These are phyloP conservation scores for Trifolium fragiferum DNA, from an alignment of 306 rosid genomes.

Conservation along the genomic window DNA sequence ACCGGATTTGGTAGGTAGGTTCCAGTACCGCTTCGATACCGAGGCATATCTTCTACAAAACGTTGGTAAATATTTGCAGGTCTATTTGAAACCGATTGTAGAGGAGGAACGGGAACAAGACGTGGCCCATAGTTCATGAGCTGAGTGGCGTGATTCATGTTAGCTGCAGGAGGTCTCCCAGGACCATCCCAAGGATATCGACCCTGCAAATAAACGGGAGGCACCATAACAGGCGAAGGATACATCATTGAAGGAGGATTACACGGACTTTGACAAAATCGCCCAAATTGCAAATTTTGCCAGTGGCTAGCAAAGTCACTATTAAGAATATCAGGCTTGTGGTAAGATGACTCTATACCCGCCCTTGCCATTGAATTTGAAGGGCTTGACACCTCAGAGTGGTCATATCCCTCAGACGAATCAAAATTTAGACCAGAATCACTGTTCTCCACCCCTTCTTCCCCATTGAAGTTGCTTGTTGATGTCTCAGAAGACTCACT, in stretches of 20 bases:
- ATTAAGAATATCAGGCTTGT: slow-evolving; percentile 78
- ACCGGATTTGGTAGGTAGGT: slow-evolving; percentile 97
- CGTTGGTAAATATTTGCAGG: slow-evolving; percentile 73
- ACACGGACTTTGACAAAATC: slow-evolving; percentile 68
- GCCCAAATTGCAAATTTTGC: slow-evolving; percentile 82
- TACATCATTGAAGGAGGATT: slow-evolving; percentile 57
- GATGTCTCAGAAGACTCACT: slow-evolving; percentile 68
- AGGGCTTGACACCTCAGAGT: slow-evolving; percentile 59
- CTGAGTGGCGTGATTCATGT: slow-evolving; percentile 60
- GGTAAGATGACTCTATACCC: slow-evolving; percentile 56
- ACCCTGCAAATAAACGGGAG: slow-evolving; percentile 87
- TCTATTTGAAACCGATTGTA: slow-evolving; percentile 73
- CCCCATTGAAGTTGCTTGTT: slow-evolving; percentile 64
- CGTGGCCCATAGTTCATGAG: slow-evolving; percentile 74
- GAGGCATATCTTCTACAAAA: slow-evolving; percentile 79
- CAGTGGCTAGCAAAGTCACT: slow-evolving; percentile 86
- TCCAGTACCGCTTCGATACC: slow-evolving; percentile 94
- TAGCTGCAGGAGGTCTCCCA: slow-evolving; percentile 80
- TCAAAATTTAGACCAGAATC: slow-evolving; percentile 71
- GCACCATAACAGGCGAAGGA: slow-evolving; percentile 67
- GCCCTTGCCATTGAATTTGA: slow-evolving; percentile 56
- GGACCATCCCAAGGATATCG: slow-evolving; percentile 91
- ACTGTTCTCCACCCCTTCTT: slow-evolving; percentile 64
- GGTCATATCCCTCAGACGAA: slow-evolving; percentile 65
- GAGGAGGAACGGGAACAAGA: slow-evolving; percentile 76